These are phyloP conservation scores for Arctium minus DNA, from an alignment of 129 eudicot genomes.

Conservation along the genomic window DNA sequence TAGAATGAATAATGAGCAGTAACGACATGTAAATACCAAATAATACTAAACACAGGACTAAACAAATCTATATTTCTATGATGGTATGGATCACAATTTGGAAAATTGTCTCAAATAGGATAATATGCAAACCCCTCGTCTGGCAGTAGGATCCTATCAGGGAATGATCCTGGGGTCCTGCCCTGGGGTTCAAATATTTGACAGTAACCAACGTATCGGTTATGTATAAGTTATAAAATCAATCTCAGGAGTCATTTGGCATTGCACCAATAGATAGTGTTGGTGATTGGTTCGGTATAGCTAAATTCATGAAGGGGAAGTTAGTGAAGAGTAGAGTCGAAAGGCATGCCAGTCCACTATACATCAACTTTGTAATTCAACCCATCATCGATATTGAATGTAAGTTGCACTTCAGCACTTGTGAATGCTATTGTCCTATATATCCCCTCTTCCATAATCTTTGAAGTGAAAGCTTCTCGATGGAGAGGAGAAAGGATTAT, in stretches of 20 bases:
- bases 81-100: neutral
- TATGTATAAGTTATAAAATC: too few species aligned
- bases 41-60: neutral
- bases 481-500: too few species aligned
- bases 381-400: neutral
- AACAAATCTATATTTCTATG: neutral
- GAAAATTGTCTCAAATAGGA: neutral
- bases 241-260: too few species aligned
- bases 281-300: too few species aligned
- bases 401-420: neutral
- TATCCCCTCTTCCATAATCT: neutral
- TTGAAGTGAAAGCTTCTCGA: neutral
- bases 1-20: neutral
- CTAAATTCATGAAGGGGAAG: neutral
- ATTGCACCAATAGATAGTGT: too few species aligned
- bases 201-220: too few species aligned
- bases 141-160: neutral
- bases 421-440: too few species aligned
- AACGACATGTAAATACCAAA: neutral
- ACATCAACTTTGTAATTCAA: neutral
- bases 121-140: neutral
- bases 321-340: neutral
- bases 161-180: too few species aligned
- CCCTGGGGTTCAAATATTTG: too few species aligned
- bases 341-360: neutral